These are phyloP conservation scores for Sporobolomyces phaffii DNA, from an alignment of 768 basidiomycete genomes.

Conservation along the genomic window DNA sequence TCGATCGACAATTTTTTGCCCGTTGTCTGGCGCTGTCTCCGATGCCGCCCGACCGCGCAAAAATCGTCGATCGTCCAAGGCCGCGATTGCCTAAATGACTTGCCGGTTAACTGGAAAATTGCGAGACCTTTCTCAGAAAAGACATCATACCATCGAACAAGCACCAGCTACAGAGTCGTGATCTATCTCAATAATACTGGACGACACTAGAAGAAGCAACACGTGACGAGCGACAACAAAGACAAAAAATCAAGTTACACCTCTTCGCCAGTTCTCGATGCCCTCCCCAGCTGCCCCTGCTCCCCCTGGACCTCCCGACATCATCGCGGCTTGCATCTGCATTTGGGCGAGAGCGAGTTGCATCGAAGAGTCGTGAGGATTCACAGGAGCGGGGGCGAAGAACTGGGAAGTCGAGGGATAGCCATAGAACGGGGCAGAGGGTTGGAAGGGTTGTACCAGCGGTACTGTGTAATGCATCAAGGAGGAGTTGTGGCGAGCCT, in stretches of 20 bases:
- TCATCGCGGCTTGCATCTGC: conserved; percentile 24
- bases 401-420: neutral
- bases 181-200: no score
- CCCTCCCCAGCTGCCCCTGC: neutral
- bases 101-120: no score
- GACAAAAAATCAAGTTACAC: conserved; percentile 1
- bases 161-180: no score
- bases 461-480: neutral
- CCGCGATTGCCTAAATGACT: no score
- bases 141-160: no score
- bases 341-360: conserved; percentile 25
- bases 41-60: no score
- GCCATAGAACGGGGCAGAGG: neutral
- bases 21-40: no score
- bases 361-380: neutral
- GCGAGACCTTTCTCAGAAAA: no score
- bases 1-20: no score
- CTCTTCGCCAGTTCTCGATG: conserved; percentile 29
- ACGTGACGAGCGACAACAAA: neutral
- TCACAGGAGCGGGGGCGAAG: neutral
- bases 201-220: neutral
- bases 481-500: neutral
- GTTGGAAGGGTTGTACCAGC: neutral
- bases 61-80: no score
- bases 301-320: neutral